Base-by-base conservation (phyloP, 108 stramenopile genomes). In the Cyclotella choctawhatcheeana region DNA sequence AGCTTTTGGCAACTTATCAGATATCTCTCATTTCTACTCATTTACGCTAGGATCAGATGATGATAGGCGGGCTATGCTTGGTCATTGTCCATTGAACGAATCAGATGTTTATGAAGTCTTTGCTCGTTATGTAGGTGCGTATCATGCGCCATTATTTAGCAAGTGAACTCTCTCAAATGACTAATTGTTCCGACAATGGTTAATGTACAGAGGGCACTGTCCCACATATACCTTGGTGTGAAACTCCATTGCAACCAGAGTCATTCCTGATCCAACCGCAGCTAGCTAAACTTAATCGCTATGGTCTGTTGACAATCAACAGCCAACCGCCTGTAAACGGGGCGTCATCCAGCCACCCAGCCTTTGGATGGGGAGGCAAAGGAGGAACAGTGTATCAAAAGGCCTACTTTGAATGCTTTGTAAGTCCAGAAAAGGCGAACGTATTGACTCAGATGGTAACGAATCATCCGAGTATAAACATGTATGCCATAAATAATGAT, bases 301-400 rank as follows among this genome's bases (percentile, higher is more conserved):
- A 71, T 29, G 98, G 98, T 6, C 94, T 88, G 62, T 68, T 98
- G 66, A 99, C 97, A 22, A 93, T 99, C 63, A 99, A 99, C 52
- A 93, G 89, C 52, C 96, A 98, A 73, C 98, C 98, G 6, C 64
- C 94, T 17, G 96, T 97, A 29, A 95, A 97, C 77, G 98, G 94
- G 5, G 90, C 64, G 22, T 71, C 73, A 2, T 91, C 89, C 52
- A 86, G 84, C 26, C 79, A 97, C 72, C 74, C 84, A 21, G 77
- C 76, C 13, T 96, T 96, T 80, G 98, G 98, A 24, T 99, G 98
- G 98, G 98, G 98, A 44, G 96, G 96, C 5, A 71, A 72, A 27
- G 97, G 96, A 22, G 98, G 98, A 0, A 82, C 86, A 35, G 96
- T 97, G 35, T 99, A 99, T 74, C 98, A 99, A 76, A 97, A 97